Percentiles rank a stretch among this genome's conserved stretches.
phyloP scores from a whole-genome alignment of 2,329 filamentous ascomycete genomes.

The Hymenoscyphus occultus region DNA sequence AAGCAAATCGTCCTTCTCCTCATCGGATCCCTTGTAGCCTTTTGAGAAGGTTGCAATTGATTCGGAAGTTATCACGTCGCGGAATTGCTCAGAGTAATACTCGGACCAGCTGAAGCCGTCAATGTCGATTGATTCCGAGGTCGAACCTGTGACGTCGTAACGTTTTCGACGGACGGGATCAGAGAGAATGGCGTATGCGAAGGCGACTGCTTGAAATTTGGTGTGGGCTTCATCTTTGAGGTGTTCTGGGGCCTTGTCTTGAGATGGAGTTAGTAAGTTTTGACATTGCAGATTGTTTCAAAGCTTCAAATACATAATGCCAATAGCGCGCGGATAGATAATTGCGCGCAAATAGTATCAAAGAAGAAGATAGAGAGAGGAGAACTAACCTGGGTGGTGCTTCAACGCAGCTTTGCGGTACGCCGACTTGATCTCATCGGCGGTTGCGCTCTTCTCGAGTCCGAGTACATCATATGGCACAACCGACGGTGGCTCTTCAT shows the following conservation, averaged over 20 bases:
- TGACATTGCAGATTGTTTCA: background rate
- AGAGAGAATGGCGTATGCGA: constrained; percentile 90
- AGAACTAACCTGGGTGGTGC: constrained; percentile 71
- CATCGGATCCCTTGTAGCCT: constrained; percentile 80
- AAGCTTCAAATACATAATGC: background rate
- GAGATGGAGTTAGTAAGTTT: constrained; percentile 14
- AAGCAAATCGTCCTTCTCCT: constrained; percentile 78
- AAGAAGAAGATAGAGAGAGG: constrained; percentile 4
- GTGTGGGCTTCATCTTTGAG: constrained; percentile 71
- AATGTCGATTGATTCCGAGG: constrained; percentile 75
- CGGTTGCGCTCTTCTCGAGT: constrained; percentile 66
- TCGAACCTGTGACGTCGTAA: constrained; percentile 89
- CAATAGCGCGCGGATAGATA: background rate
- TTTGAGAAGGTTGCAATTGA: constrained; percentile 72
- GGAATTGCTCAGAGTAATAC: constrained; percentile 84
- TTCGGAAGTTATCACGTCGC: constrained; percentile 69
- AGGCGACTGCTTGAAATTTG: constrained; percentile 86
- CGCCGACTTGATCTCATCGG: constrained; percentile 79
- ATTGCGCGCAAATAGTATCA: background rate
- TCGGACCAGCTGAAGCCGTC: constrained; percentile 87
- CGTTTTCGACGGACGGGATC: constrained; percentile 75
- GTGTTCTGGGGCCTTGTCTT: constrained; percentile 72
- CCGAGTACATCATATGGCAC: constrained; percentile 79
- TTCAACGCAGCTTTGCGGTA: constrained; percentile 89
- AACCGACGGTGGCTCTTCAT: constrained; percentile 41